These are phyloP conservation scores for Furcasterigmium furcatum DNA, from an alignment of 2,329 filamentous ascomycete genomes.

Conservation along the genomic window DNA sequence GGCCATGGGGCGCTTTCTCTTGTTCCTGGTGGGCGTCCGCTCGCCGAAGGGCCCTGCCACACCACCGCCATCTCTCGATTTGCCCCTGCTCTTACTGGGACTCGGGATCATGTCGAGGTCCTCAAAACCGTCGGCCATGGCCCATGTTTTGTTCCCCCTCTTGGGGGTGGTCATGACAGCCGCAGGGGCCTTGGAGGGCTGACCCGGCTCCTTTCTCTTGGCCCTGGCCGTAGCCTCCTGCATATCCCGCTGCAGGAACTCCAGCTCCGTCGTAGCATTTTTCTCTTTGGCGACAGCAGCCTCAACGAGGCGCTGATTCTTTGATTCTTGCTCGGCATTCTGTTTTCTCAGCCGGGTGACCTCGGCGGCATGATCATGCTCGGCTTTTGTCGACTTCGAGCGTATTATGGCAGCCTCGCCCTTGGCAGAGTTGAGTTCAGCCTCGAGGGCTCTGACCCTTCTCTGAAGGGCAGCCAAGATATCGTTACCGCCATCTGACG, in stretches of 20 bases:
- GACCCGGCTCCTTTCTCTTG: slow-evolving; percentile 39
- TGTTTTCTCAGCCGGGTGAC: slow-evolving; percentile 59
- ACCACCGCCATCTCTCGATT: slow-evolving; percentile 35
- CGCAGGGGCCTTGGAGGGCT: slow-evolving; percentile 14
- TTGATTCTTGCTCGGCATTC: slow-evolving; percentile 61
- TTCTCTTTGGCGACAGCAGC: slow-evolving; percentile 62
- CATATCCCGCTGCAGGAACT: slow-evolving; percentile 71
- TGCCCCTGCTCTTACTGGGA: slow-evolving; percentile 47
- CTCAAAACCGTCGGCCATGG: slow-evolving; percentile 74
- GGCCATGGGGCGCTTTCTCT: slow-evolving; percentile 63
- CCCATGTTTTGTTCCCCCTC: slow-evolving; percentile 51
- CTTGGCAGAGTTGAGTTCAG: slow-evolving; percentile 58
- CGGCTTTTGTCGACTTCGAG: slow-evolving; percentile 60
- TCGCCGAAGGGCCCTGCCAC: slow-evolving; percentile 43
- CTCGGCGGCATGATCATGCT: slow-evolving; percentile 60
- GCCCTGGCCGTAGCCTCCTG: slow-evolving; percentile 52
- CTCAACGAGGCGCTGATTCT: slow-evolving; percentile 62
- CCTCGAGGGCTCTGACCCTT: slow-evolving; percentile 48
- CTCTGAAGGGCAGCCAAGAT: slow-evolving; percentile 46
- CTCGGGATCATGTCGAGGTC: slow-evolving; percentile 56
- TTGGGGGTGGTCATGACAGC: slow-evolving; percentile 53
- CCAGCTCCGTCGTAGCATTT: slow-evolving; percentile 63
- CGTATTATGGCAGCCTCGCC: slow-evolving; percentile 77
- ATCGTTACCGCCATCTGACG: slow-evolving; percentile 21
- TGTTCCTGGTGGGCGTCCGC: slow-evolving; percentile 62